Conservation (phyloP, 371 early-diverging fungal species). For the Parasitella parasitica region DNA sequence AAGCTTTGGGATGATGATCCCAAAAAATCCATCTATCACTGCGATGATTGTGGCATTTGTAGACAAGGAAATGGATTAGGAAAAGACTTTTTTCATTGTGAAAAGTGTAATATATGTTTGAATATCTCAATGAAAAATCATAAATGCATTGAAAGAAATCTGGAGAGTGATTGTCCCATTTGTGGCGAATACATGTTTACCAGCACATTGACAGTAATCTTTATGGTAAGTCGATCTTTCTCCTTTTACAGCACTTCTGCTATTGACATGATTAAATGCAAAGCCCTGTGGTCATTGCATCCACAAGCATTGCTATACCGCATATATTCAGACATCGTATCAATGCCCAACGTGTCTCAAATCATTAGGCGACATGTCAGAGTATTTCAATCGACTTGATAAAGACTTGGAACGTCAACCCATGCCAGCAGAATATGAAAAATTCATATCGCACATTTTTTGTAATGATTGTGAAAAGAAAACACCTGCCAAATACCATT, state of each 20-base stretch:
- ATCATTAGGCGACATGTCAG: constrained; percentile 85
- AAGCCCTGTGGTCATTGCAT: constrained; percentile 97
- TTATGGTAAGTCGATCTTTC: constrained; percentile 67
- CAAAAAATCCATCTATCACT: constrained; percentile 86
- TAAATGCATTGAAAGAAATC: constrained; percentile 90
- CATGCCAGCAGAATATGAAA: constrained; percentile 91
- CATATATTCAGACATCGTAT: constrained; percentile 85
- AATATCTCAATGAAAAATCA: constrained; percentile 75
- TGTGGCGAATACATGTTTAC: constrained; percentile 97
- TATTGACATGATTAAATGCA: neutral
- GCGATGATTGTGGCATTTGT: constrained; percentile 92
- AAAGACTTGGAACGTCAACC: constrained; percentile 74
- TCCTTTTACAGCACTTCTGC: neutral
- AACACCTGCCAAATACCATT: constrained; percentile 83
- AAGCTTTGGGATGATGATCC: constrained; percentile 92
- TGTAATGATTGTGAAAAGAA: constrained; percentile 97
- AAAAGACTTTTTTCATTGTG: constrained; percentile 92
- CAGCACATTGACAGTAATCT: constrained; percentile 75
- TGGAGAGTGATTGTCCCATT: constrained; percentile 95
- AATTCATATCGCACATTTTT: constrained; percentile 69
- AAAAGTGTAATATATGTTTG: constrained; percentile 94
- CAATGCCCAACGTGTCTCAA: constrained; percentile 97
- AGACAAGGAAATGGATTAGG: constrained; percentile 82
- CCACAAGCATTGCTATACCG: constrained; percentile 84
- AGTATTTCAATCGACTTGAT: constrained; percentile 85